phyloP scores from a whole-genome alignment of 495 filamentous ascomycete genomes.

The Acidiella bohemica region DNA sequence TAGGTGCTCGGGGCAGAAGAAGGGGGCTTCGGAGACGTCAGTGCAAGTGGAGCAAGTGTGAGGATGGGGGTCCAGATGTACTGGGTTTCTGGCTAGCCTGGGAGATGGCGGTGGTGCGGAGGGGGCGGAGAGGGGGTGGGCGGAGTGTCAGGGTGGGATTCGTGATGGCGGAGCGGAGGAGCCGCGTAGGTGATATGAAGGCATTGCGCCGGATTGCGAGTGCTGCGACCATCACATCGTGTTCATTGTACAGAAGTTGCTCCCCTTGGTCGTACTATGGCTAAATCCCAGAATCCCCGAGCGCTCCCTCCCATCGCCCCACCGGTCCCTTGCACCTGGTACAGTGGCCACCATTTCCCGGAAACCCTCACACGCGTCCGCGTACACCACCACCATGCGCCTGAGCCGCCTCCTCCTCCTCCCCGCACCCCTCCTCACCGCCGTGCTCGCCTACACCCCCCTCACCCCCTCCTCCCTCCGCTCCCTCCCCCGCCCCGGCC shows the following conservation, averaged over 20 bases:
- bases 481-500: conserved; percentile 49
- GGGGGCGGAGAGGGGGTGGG: not conserved
- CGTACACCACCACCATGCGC: conserved; percentile 5
- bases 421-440: conserved; percentile 29
- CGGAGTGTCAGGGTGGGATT: not conserved
- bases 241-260: not conserved
- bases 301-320: not conserved
- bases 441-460: conserved; percentile 48
- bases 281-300: not conserved
- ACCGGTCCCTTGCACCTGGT: not conserved
- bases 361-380: not conserved
- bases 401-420: conserved; percentile 18
- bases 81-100: not conserved
- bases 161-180: not conserved
- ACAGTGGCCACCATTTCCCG: not conserved
- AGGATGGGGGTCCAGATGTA: not conserved
- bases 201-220: not conserved
- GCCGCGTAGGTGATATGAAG: not conserved
- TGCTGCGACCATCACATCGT: conserved; percentile 7
- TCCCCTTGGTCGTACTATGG: not conserved
- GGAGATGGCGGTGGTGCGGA: not conserved
- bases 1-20: conserved; percentile 41
- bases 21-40: not conserved
- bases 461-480: conserved; percentile 60
- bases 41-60: not conserved